Evolutionary conservation across 306 rosid species (phyloP).

Genomic region (Ormosia semicastrata): DNA sequence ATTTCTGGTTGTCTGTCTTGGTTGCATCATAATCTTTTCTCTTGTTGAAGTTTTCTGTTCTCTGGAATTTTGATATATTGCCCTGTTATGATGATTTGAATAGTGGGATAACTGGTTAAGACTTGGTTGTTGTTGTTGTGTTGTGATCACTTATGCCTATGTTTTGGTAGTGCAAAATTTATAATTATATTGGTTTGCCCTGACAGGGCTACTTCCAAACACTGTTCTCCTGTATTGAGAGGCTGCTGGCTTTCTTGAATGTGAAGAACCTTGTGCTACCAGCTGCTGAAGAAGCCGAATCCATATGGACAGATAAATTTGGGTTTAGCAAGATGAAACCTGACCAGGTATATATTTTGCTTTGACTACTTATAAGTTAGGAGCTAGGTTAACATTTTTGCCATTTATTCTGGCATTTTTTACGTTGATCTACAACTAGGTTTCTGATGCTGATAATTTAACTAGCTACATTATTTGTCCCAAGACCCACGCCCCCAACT

Average conservation of each 20-base stretch:
- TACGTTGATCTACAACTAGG: background rate
- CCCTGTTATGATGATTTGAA: background rate
- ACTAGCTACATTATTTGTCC: background rate
- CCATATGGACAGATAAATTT: slow-evolving; percentile 87
- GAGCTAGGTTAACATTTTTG: slow-evolving; percentile 8
- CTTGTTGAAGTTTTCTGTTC: background rate
- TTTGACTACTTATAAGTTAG: background rate
- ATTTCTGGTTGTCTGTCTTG: background rate
- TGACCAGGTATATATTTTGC: slow-evolving; percentile 59
- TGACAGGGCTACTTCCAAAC: slow-evolving; percentile 93
- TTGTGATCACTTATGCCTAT: background rate
- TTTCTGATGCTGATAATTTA: slow-evolving; percentile 12
- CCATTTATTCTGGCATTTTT: slow-evolving; percentile 6
- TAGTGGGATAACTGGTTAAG: background rate
- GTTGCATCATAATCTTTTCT: slow-evolving; percentile 18
- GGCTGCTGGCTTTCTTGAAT: slow-evolving; percentile 71
- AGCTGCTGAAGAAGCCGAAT: slow-evolving; percentile 90
- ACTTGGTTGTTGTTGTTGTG: background rate
- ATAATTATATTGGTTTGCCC: background rate
- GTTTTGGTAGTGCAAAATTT: background rate
- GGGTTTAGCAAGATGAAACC: slow-evolving; percentile 76
- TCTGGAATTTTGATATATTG: slow-evolving; percentile 5
- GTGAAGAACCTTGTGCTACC: slow-evolving; percentile 86
- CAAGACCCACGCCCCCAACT: background rate
- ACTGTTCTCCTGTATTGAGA: slow-evolving; percentile 85